Percentiles rank a stretch among this genome's conserved stretches.
Evolutionary conservation across 805 yeast species (phyloP).

Genomic region (Saturnispora hagleri): DNA sequence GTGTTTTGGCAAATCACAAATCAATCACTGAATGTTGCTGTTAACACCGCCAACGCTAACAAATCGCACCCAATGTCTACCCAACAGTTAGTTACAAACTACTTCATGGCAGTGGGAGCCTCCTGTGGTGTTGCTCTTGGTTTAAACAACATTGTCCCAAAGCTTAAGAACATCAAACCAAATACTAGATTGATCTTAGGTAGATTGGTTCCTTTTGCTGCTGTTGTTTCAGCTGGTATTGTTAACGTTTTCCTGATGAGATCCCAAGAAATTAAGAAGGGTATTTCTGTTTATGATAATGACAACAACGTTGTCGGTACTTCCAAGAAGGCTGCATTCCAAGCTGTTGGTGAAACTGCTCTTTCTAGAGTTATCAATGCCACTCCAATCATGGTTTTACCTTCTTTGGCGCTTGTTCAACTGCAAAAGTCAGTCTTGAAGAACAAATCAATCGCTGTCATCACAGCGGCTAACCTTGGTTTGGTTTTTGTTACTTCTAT

Average conservation of each 20-base stretch:
- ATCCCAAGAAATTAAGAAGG: slow-evolving; percentile 83
- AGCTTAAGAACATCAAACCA: slow-evolving; percentile 61
- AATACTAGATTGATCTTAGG: slow-evolving; percentile 62
- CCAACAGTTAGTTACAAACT: slow-evolving; percentile 66
- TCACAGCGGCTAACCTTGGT: slow-evolving; percentile 72
- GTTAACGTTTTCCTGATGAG: slow-evolving; percentile 97
- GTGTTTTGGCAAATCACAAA: slow-evolving; percentile 97
- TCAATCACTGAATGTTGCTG: slow-evolving; percentile 94
- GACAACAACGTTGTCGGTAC: slow-evolving; percentile 58
- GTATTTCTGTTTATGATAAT: slow-evolving; percentile 62
- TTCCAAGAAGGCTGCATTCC: slow-evolving; percentile 78
- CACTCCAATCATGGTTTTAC: slow-evolving; percentile 94
- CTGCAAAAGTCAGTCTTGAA: slow-evolving; percentile 64
- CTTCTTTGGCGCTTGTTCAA: slow-evolving; percentile 75
- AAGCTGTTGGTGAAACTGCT: slow-evolving; percentile 97
- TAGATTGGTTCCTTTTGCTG: slow-evolving; percentile 95
- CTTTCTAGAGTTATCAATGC: slow-evolving; percentile 91
- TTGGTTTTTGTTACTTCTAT: slow-evolving; percentile 79
- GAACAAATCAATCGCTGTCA: slow-evolving; percentile 56
- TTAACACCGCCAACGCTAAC: slow-evolving; percentile 92
- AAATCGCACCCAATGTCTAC: slow-evolving; percentile 87
- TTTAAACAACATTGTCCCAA: slow-evolving; percentile 83
- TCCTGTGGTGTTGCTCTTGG: slow-evolving; percentile 96
- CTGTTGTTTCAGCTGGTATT: slow-evolving; percentile 94
- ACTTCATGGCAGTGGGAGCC: slow-evolving; percentile 83